A percentile compares a stretch with the other conserved stretches of the same genome.
These are phyloP conservation scores for Cyberlindnera euphorbiiphila DNA, from an alignment of 805 yeast species.

Conservation along the genomic window DNA sequence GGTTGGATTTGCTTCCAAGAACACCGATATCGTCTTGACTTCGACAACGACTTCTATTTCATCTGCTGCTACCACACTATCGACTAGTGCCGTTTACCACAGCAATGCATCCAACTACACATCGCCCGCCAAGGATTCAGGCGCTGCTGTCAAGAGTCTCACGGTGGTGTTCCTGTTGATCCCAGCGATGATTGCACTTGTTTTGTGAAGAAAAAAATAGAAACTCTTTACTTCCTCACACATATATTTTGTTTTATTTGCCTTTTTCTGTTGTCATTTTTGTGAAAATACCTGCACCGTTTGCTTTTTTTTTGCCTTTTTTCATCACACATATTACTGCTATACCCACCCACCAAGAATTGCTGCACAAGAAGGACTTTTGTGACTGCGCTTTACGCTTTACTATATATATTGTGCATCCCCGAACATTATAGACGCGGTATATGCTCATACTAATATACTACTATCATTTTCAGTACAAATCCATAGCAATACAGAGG, in stretches of 20 bases:
- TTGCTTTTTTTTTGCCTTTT: not conserved
- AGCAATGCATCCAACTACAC: conserved; percentile 5
- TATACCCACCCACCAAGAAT: too few relatives aligned
- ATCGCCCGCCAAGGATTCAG: conserved; percentile 9
- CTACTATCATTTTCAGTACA: too few relatives aligned
- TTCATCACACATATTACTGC: not conserved
- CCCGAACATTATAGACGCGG: too few relatives aligned
- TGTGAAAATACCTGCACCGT: too few relatives aligned
- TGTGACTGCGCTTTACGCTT: too few relatives aligned
- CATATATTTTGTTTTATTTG: not conserved
- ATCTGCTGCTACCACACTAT: conserved; percentile 1
- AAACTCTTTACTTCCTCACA: not conserved
- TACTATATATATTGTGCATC: too few relatives aligned
- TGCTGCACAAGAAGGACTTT: too few relatives aligned
- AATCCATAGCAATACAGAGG: too few relatives aligned
- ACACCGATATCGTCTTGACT: conserved; percentile 28
- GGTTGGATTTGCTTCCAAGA: conserved; percentile 53
- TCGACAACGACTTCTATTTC: conserved; percentile 21
- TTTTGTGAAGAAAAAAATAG: not conserved
- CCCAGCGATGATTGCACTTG: conserved; percentile 8
- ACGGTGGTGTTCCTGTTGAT: conserved; percentile 7
- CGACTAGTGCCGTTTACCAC: not conserved
- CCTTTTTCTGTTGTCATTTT: not conserved
- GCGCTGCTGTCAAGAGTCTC: conserved; percentile 6
- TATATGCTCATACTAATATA: too few relatives aligned